Evolutionary conservation across 495 filamentous ascomycete species (phyloP), one percentile per base, ranked within the genome.

Genomic region (Chaetomium tenue): DNA sequence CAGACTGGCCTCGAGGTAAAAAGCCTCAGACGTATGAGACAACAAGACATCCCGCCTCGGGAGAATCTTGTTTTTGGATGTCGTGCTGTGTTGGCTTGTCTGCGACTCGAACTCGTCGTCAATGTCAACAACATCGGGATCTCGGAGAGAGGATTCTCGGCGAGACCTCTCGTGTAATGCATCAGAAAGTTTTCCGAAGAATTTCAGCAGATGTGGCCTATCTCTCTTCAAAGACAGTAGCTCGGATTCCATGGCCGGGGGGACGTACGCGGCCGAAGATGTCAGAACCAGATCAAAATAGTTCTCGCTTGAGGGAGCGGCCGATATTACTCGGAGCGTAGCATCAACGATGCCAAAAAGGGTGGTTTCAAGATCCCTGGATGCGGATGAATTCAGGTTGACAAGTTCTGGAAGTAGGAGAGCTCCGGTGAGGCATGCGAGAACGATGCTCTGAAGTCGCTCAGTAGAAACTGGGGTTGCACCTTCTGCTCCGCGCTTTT

Each of bases 41-140:
- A 86, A 72, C 0, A 73, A 66, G 48, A 81, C 64, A 61, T 86
- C 77, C 60, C 79, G 71, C 60, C 87, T 74, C 22, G 81, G 76
- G 37, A 85, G 68, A 2, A 75, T 70, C 20, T 68, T 51, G 26
- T 59, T 63, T 47, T 72, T 76, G 18, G 72, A 66, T 3, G 71
- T 69, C 22, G 66, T 47, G 70, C 76, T 80, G 53, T 64, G 74
- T 46, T 79, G 79, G 65, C 82, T 87, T 53, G 72, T 70, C 53
- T 86, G 81, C 3, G 82, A 81, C 30, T 86, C 83, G 30, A 92
- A 87, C 16, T 82, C 84, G 58, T 88, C 85, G 66, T 96, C 92
- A 25, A 96, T 71, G 62, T 96, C 92, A 90, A 96, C 92, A 16
- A 77, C 66, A 68, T 93, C 88, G 40, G 77, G 74, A 15, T 71